phyloP scores from a whole-genome alignment of 2,329 filamentous ascomycete species.

The Microsporum canis region DNA sequence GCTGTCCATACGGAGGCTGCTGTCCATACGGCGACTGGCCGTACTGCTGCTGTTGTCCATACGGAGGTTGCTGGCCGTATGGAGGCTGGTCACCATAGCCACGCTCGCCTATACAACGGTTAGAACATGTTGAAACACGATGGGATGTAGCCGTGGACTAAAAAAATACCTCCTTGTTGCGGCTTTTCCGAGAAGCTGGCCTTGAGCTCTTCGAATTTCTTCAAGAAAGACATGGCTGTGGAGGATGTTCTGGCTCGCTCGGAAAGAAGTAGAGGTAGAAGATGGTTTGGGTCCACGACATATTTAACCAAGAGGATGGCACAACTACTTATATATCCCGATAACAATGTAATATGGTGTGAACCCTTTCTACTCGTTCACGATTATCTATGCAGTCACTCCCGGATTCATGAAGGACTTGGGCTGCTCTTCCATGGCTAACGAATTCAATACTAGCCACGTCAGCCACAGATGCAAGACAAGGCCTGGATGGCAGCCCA shows the following conservation, averaged over 20 bases:
- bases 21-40: constrained; percentile 7
- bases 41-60: constrained; percentile 16
- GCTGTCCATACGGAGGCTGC: constrained; percentile 12
- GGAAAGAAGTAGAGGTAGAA: not conserved
- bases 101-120: not conserved
- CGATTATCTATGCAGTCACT: too few relatives aligned
- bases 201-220: constrained; percentile 39
- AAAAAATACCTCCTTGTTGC: not conserved
- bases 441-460: not conserved
- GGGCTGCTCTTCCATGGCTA: too few relatives aligned
- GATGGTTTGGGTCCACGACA: not conserved
- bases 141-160: not conserved
- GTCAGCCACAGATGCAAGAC: not conserved
- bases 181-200: constrained; percentile 29
- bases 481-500: not conserved
- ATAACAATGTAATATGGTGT: too few relatives aligned
- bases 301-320: too few relatives aligned
- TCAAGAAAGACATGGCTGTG: constrained; percentile 36
- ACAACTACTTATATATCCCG: too few relatives aligned
- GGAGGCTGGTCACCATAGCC: constrained; percentile 12
- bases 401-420: too few relatives aligned
- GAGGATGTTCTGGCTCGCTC: not conserved
- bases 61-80: not conserved
- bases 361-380: too few relatives aligned
- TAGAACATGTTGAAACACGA: too few relatives aligned